Percentiles rank a stretch among this genome's conserved stretches.
Evolutionary conservation across 768 basidiomycete genomes (phyloP).

Genomic region (Mycena alexandri): DNA sequence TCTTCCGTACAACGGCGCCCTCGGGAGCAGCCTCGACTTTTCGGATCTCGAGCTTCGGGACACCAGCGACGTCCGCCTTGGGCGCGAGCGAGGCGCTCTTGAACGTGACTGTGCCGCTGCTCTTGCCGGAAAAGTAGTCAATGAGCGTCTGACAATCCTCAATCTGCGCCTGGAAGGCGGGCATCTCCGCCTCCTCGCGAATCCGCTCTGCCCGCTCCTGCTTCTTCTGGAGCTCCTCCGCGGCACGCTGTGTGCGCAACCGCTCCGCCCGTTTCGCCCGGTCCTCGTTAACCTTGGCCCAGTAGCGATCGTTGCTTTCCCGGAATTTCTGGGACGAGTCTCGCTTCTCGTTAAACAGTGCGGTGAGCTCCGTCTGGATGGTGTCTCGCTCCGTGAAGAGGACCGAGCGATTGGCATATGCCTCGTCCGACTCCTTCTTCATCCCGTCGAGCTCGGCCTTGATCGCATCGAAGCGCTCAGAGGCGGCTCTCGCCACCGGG

Average conservation of each 20-base stretch:
- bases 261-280: constrained; percentile 85
- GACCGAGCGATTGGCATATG: constrained; percentile 81
- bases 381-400: constrained; percentile 90
- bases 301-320: constrained; percentile 87
- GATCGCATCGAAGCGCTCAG: constrained; percentile 85
- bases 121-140: constrained; percentile 83
- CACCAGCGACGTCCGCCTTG: constrained; percentile 66
- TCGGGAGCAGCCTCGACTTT: constrained; percentile 82
- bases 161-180: constrained; percentile 93
- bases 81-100: constrained; percentile 55
- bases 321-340: constrained; percentile 78
- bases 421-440: constrained; percentile 89
- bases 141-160: constrained; percentile 97
- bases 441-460: constrained; percentile 88
- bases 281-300: constrained; percentile 89
- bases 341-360: constrained; percentile 81
- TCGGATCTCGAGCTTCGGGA: constrained; percentile 86
- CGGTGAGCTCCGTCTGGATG: constrained; percentile 76
- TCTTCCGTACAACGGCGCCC: constrained; percentile 84
- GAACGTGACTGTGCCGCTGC: constrained; percentile 56
- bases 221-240: constrained; percentile 83
- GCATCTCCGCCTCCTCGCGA: constrained; percentile 89
- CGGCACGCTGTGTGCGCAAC: constrained; percentile 79
- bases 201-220: constrained; percentile 83
- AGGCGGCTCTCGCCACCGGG: constrained; percentile 85